phyloP scores from a whole-genome alignment of 176 grass and related monocot genomes.

The Bothriochloa decipiens region DNA sequence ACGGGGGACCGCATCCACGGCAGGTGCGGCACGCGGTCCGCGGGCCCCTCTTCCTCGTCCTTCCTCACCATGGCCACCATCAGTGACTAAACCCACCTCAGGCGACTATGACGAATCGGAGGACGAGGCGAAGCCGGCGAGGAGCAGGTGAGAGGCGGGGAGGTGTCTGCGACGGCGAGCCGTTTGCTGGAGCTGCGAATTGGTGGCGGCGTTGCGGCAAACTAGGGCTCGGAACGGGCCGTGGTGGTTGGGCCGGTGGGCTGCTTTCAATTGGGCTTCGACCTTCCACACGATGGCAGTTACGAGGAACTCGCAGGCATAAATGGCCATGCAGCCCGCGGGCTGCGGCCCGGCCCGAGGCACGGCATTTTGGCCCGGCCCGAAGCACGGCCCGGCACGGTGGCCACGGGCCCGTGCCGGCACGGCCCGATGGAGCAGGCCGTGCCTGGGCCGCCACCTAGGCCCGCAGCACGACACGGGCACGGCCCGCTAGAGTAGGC shows the following conservation, averaged over 20 bases:
- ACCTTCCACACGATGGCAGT: not conserved
- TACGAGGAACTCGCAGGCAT: not conserved
- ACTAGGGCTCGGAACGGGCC: constrained; percentile 6
- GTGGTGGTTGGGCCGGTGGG: not conserved
- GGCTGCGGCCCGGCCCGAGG: too few species aligned
- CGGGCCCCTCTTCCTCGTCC: constrained; percentile 12
- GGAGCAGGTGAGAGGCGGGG: not conserved
- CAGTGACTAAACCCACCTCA: not conserved
- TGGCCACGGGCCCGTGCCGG: too few species aligned
- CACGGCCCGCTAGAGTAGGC: too few species aligned
- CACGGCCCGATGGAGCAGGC: too few species aligned
- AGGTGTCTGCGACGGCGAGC: not conserved
- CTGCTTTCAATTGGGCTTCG: not conserved
- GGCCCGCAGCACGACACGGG: too few species aligned
- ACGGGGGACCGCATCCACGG: constrained; percentile 72
- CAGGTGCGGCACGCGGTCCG: constrained; percentile 58
- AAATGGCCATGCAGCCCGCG: too few species aligned
- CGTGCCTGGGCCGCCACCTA: too few species aligned
- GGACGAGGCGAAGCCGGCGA: not conserved
- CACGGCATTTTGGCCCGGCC: too few species aligned
- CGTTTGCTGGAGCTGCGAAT: not conserved
- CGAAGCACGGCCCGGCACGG: too few species aligned
- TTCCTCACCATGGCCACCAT: constrained; percentile 42
- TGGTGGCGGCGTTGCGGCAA: constrained; percentile 17
- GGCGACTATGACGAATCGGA: not conserved